Evolutionary conservation across 352 stramenopile species (phyloP).

Genomic region (Phytophthora sansomeana): DNA sequence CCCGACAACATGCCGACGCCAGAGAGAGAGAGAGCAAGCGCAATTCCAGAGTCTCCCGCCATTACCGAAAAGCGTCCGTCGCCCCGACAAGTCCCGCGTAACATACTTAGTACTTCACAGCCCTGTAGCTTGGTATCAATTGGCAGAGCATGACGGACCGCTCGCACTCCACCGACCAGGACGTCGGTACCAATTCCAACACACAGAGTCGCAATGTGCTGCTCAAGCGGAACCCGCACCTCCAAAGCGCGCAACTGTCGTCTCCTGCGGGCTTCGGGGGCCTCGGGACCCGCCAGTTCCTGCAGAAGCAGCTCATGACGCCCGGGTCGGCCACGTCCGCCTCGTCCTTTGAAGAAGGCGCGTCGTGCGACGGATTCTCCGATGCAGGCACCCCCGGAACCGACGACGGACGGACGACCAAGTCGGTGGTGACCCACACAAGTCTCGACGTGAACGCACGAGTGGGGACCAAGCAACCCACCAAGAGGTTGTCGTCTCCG

Average conservation of each 20-base stretch:
- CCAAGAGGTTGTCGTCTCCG: constrained; percentile 42
- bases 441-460: not conserved
- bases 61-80: constrained; percentile 40
- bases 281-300: constrained; percentile 34
- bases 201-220: constrained; percentile 20
- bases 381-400: constrained; percentile 35
- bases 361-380: constrained; percentile 37
- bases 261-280: constrained; percentile 31
- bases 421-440: not conserved
- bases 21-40: not conserved
- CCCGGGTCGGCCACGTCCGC: constrained; percentile 43
- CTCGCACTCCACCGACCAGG: constrained; percentile 10
- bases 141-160: constrained; percentile 24
- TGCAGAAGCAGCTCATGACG: constrained; percentile 44
- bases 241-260: constrained; percentile 11
- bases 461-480: constrained; percentile 30
- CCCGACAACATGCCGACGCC: not conserved
- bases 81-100: constrained; percentile 20
- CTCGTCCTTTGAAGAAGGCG: constrained; percentile 46
- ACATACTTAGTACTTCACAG: too few relatives aligned
- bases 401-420: too few relatives aligned
- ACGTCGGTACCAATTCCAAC: constrained; percentile 25
- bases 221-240: constrained; percentile 39
- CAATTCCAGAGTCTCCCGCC: not conserved
- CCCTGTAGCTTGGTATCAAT: not conserved